Evolutionary conservation across 2,329 filamentous ascomycete genomes (phyloP), one percentile per base, ranked within the genome.

Genomic region (Penicillium freii): DNA sequence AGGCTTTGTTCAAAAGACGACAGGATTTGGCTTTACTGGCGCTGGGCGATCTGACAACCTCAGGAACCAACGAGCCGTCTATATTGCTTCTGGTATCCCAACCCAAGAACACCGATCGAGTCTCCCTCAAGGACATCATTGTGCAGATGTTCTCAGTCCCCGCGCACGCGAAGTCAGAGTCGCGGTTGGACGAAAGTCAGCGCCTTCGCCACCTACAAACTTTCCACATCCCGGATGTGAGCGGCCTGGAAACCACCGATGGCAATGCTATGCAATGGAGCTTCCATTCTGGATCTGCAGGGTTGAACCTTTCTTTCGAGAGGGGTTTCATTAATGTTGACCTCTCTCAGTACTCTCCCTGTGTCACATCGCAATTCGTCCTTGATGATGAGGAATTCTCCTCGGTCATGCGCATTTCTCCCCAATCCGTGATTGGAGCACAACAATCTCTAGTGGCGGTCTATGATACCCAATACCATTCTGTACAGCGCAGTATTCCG

Each of bases 391-490:
- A 75, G 34, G 55, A 64, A 5, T 76, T 77, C 45, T 75, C 72
- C 1, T 79, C 77, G 2, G 62, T 77, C 33, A 72, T 78, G 69
- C 75, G 76, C 31, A 69, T 78, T 42, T 77, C 77, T 6, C 69
- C 75, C 6, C 72, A 75, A 45, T 73, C 73, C 15, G 71, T 79
- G 13, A 76, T 79, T 51, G 76, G 69, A 9, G 74, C 74, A 9
- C 73, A 71, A 25, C 65, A 74, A 39, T 76, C 75, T 17, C 66
- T 74, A n/a, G 65, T 81, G 25, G 76, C 74, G 2, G 62, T 80
- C 7, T 78, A 79, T 53, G 77, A 80, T 61, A 74, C 77, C n/a
- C 74, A 77, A 47, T 80, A 78, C 61, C 72, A 75, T 59, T 78
- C 78, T 1, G 68, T 79, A 15, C 78, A 79, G 60, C 73, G 75